Percentiles rank a stretch among this genome's conserved stretches.
These are phyloP conservation scores for Calonectria hawksworthii DNA, from an alignment of 2,329 filamentous ascomycete species.

Conservation along the genomic window DNA sequence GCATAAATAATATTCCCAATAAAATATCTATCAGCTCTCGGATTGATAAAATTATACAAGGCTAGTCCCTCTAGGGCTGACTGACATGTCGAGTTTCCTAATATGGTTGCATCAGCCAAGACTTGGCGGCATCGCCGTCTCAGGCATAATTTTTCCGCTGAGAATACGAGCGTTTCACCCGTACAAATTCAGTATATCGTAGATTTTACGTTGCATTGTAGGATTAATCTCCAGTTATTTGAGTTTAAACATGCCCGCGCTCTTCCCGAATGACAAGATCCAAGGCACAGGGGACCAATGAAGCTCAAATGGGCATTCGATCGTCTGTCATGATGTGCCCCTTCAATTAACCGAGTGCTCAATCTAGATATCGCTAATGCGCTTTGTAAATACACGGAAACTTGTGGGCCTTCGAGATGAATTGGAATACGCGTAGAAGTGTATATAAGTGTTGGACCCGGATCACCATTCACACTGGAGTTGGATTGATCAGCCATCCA, in stretches of 20 bases:
- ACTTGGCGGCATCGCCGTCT: not conserved
- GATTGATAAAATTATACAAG: not conserved
- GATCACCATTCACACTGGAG: not conserved
- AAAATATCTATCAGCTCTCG: not conserved
- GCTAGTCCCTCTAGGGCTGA: not conserved
- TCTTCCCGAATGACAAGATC: not conserved
- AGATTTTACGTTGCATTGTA: not conserved
- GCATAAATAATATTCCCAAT: not conserved
- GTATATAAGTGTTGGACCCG: not conserved
- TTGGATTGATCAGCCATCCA: not conserved
- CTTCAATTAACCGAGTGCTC: not conserved
- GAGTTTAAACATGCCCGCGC: not conserved
- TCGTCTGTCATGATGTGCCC: not conserved
- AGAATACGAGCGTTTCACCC: slow-evolving; percentile 4
- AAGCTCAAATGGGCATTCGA: not conserved
- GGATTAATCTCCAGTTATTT: slow-evolving; percentile 5
- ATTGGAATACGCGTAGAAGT: not conserved
- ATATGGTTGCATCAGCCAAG: not conserved
- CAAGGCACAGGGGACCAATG: not conserved
- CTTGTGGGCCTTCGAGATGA: not conserved
- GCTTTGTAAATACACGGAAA: not conserved
- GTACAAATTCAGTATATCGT: not conserved
- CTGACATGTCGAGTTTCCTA: not conserved
- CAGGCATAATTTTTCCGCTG: not conserved
- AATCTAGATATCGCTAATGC: not conserved